Percentiles rank a stretch among this genome's conserved stretches.
Conservation (phyloP, 2,329 filamentous ascomycete species). For the Teratosphaeria viscida region DNA sequence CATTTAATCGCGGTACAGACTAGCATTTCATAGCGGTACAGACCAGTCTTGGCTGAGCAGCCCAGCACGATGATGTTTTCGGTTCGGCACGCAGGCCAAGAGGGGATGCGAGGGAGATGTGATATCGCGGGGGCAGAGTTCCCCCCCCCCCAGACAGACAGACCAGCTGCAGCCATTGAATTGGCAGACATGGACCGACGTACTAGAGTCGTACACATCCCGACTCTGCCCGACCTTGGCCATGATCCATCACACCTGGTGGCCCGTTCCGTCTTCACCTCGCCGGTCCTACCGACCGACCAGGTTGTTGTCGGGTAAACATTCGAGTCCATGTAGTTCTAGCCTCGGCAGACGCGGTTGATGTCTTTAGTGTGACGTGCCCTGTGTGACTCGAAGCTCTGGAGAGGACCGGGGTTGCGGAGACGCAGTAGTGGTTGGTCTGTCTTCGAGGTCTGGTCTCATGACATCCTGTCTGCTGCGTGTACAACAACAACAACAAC, state of each 20-base stretch:
- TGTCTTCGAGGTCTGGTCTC: background rate
- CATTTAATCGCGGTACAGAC: no score
- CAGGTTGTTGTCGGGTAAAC: no score
- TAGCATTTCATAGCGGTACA: no score
- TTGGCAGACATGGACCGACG: no score
- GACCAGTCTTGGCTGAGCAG: no score
- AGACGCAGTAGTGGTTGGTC: background rate
- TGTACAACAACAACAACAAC: background rate
- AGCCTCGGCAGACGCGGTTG: background rate
- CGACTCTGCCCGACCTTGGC: background rate
- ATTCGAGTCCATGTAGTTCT: no score
- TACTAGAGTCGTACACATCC: background rate
- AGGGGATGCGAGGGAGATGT: background rate
- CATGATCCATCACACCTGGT: background rate
- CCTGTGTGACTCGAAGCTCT: background rate
- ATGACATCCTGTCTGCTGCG: background rate
- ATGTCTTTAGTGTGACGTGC: background rate
- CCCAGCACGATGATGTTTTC: background rate
- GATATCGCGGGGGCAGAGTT: background rate
- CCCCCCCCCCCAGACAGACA: background rate
- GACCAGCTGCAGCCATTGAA: background rate
- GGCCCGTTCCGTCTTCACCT: no score
- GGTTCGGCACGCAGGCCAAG: background rate
- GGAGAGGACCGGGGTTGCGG: background rate
- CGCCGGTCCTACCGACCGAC: no score